Evolutionary conservation across 192 early-diverging fungal species (phyloP).

Genomic region (Geranomyces variabilis): DNA sequence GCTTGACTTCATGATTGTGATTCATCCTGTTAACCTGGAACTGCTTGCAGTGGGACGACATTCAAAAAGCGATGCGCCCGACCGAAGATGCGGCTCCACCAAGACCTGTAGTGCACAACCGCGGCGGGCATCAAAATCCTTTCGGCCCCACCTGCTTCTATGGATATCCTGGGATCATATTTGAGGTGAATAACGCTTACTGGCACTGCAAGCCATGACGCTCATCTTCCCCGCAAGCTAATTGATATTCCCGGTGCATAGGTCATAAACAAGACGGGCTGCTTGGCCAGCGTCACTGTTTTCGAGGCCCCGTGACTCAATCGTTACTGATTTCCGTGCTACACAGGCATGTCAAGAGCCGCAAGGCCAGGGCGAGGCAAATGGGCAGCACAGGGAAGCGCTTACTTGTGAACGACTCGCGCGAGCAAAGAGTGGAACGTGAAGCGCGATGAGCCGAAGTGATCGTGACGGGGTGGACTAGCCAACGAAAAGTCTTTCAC

Average conservation of each 20-base stretch:
- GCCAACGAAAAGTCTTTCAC: too few relatives aligned
- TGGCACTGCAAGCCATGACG: background rate
- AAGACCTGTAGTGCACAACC: slow-evolving; percentile 61
- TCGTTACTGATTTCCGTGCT: too few relatives aligned
- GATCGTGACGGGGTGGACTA: too few relatives aligned
- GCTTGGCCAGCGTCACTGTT: slow-evolving; percentile 12
- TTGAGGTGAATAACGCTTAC: slow-evolving; percentile 29
- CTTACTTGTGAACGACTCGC: too few relatives aligned
- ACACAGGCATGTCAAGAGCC: too few relatives aligned
- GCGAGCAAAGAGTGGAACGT: too few relatives aligned
- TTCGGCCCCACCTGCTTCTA: slow-evolving; percentile 72
- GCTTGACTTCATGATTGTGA: background rate
- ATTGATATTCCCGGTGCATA: background rate
- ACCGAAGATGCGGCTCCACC: slow-evolving; percentile 1
- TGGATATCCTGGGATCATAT: slow-evolving; percentile 53
- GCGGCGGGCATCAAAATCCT: slow-evolving; percentile 52
- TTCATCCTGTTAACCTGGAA: background rate
- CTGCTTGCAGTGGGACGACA: slow-evolving; percentile 22
- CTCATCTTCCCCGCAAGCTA: background rate
- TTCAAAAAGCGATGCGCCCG: slow-evolving; percentile 33
- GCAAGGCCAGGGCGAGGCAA: too few relatives aligned
- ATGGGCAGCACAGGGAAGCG: too few relatives aligned
- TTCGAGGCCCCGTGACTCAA: too few relatives aligned
- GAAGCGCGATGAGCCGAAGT: too few relatives aligned
- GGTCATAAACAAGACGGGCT: slow-evolving; percentile 15